Evolutionary conservation across 371 early-diverging fungal genomes (phyloP).

Genomic region (Thermomucor indicae-seudaticae): DNA sequence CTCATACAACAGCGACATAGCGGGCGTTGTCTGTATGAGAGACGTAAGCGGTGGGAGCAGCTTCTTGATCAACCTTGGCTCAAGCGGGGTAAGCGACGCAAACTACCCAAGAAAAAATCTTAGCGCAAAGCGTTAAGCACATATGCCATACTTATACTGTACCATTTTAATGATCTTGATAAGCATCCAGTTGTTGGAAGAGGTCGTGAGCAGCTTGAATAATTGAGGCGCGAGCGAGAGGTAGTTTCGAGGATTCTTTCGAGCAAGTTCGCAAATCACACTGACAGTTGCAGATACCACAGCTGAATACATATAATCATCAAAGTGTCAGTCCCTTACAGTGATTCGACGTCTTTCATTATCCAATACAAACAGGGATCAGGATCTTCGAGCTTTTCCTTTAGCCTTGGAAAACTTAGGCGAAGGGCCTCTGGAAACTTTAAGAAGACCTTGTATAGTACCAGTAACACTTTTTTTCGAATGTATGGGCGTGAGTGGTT

Average conservation of each 20-base stretch:
- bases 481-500: constrained; percentile 91
- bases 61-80: constrained; percentile 91
- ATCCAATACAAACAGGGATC: constrained; percentile 66
- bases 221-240: constrained; percentile 91
- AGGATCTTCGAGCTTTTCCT: constrained; percentile 87
- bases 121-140: neutral
- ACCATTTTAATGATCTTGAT: constrained; percentile 97
- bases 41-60: constrained; percentile 79
- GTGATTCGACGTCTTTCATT: neutral
- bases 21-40: constrained; percentile 83
- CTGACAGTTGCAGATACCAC: constrained; percentile 92
- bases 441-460: constrained; percentile 84
- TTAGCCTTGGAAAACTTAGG: constrained; percentile 82
- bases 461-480: constrained; percentile 86
- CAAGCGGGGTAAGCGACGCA: constrained; percentile 86
- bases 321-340: neutral
- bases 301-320: constrained; percentile 30
- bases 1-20: constrained; percentile 94
- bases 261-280: constrained; percentile 93
- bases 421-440: constrained; percentile 87
- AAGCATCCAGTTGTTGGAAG: constrained; percentile 95
- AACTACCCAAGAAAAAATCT: constrained; percentile 50
- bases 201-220: constrained; percentile 82
- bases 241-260: constrained; percentile 87
- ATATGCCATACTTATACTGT: constrained; percentile 4